Percentiles rank a stretch among this genome's conserved stretches.
Conservation (phyloP, 2,329 filamentous ascomycete genomes). For the Orbilia quercus region DNA sequence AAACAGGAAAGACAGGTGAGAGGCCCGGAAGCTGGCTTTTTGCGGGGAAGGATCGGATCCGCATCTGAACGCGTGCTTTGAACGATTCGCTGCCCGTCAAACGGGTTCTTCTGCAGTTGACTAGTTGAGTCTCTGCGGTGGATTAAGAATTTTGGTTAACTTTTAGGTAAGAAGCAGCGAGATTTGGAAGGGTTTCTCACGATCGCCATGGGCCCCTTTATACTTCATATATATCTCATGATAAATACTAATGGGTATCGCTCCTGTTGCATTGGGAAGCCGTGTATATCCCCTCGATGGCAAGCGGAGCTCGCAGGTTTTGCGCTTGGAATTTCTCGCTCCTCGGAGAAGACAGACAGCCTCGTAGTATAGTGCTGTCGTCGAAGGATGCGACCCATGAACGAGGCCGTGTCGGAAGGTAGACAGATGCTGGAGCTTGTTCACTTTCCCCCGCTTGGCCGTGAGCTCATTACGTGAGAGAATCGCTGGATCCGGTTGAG, state of each 20-base stretch:
- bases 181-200: conserved; percentile 2
- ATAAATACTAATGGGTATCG: conserved; percentile 27
- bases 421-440: conserved; percentile 45
- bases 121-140: neutral
- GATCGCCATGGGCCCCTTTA: conserved; percentile 3
- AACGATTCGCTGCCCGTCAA: conserved; percentile 51
- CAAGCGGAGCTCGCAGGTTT: conserved; percentile 12
- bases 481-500: conserved; percentile 51
- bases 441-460: conserved; percentile 13
- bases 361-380: conserved; percentile 21
- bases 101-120: conserved; percentile 2
- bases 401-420: conserved; percentile 18
- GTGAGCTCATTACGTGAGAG: conserved; percentile 56
- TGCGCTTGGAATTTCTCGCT: conserved; percentile 1
- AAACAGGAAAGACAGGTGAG: conserved; percentile 7
- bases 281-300: conserved; percentile 17
- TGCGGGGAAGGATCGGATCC: conserved; percentile 48
- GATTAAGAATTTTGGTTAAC: neutral
- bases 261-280: neutral
- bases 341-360: conserved; percentile 38
- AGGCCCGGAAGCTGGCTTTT: conserved; percentile 16
- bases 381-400: conserved; percentile 4
- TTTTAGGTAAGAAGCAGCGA: conserved; percentile 13
- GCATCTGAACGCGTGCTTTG: conserved; percentile 43
- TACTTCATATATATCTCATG: conserved; percentile 38